Evolutionary conservation across 345 rosid species (phyloP).

Genomic region (Rubroshorea leprosula): DNA sequence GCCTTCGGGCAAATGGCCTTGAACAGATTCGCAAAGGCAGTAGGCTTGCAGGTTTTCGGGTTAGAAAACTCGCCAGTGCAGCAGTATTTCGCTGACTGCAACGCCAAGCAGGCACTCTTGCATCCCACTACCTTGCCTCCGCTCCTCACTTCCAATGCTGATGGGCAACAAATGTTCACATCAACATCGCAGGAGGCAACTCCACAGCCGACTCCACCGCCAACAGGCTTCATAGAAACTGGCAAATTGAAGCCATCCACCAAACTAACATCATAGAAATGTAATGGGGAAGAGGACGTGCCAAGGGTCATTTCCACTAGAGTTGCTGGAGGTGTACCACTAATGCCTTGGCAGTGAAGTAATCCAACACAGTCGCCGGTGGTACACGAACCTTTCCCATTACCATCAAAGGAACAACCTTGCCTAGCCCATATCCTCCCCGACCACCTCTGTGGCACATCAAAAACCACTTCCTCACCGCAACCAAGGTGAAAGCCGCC

Average conservation of each 20-base stretch:
- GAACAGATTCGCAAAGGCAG: slow-evolving; percentile 69
- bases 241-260: slow-evolving; percentile 93
- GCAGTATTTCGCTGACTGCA: slow-evolving; percentile 85
- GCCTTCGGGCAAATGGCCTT: slow-evolving; percentile 93
- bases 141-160: slow-evolving; percentile 68
- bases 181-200: slow-evolving; percentile 80
- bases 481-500: slow-evolving; percentile 68
- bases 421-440: slow-evolving; percentile 84
- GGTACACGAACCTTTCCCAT: slow-evolving; percentile 63
- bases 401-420: slow-evolving; percentile 58
- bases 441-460: slow-evolving; percentile 75
- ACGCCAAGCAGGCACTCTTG: slow-evolving; percentile 92
- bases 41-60: slow-evolving; percentile 77
- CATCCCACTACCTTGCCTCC: slow-evolving; percentile 69
- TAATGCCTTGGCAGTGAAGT: slow-evolving; percentile 57
- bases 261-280: slow-evolving; percentile 91
- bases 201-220: slow-evolving; percentile 86
- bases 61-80: slow-evolving; percentile 73
- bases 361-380: slow-evolving; percentile 60
- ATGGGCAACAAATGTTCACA: slow-evolving; percentile 79
- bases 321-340: slow-evolving; percentile 76
- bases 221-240: slow-evolving; percentile 79
- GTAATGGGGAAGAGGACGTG: slow-evolving; percentile 54
- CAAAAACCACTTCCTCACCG: slow-evolving; percentile 59
- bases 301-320: slow-evolving; percentile 92